These are phyloP conservation scores for Ustilago tritici DNA, from an alignment of 1,284 basidiomycete species.

Conservation along the genomic window DNA sequence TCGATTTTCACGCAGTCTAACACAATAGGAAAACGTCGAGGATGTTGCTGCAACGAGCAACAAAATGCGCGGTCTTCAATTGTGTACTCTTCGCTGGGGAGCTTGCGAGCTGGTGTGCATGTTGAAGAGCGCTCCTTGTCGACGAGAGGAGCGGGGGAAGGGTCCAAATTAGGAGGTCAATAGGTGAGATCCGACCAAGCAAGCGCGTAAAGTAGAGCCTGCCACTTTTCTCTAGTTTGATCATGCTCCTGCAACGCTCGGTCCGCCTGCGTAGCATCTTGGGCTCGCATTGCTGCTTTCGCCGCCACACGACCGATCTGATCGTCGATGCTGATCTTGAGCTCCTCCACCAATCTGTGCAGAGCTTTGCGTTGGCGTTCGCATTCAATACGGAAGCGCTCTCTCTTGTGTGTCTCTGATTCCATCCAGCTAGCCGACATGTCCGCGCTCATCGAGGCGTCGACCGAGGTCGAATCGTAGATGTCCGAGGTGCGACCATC, in stretches of 20 bases:
- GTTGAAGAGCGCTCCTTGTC: not conserved
- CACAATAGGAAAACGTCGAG: not conserved
- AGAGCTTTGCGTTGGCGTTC: conserved; percentile 41
- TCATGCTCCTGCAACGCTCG: conserved; percentile 33
- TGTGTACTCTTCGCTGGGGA: not conserved
- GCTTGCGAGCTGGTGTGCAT: not conserved
- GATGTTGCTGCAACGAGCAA: not conserved
- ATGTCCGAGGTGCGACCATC: conserved; percentile 1
- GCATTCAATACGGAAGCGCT: conserved; percentile 35
- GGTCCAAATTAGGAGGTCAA: not conserved
- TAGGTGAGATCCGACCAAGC: conserved; percentile 41
- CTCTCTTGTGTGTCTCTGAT: conserved; percentile 28
- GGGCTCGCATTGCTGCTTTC: conserved; percentile 17
- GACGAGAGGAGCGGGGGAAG: not conserved
- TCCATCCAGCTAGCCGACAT: conserved; percentile 31
- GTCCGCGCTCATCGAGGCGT: conserved; percentile 40
- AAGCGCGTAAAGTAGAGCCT: conserved; percentile 42
- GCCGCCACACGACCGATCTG: conserved; percentile 41
- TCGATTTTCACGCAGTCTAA: not conserved
- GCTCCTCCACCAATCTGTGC: conserved; percentile 28
- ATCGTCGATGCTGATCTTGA: conserved; percentile 40
- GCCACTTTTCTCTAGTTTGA: conserved; percentile 28
- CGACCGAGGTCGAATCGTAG: conserved; percentile 18
- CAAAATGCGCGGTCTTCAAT: not conserved
- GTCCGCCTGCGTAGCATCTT: conserved; percentile 30